phyloP scores from a whole-genome alignment of 345 rosid species.

The Rhodomyrtus tomentosa region DNA sequence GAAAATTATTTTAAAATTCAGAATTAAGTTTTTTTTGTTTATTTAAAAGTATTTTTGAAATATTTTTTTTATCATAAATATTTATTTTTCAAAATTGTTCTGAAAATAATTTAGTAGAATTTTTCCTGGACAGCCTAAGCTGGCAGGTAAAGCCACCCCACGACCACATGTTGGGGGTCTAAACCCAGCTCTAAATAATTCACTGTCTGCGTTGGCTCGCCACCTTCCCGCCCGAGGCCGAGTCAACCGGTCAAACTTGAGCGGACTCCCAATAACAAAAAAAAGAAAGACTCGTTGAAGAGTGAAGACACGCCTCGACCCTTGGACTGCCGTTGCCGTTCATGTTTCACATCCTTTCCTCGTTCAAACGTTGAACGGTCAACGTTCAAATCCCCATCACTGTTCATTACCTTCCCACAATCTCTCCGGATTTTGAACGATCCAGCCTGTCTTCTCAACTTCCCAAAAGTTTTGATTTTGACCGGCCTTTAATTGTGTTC shows the following conservation, averaged over 20 bases:
- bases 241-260: background rate
- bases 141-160: background rate
- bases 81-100: no score
- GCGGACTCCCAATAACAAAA: background rate
- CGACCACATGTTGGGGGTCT: background rate
- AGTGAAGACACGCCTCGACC: no score
- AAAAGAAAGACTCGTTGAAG: background rate
- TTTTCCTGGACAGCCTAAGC: no score
- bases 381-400: no score
- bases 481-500: background rate
- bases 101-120: no score
- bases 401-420: background rate
- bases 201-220: background rate
- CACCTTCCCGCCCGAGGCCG: background rate
- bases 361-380: background rate
- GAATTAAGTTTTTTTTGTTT: no score
- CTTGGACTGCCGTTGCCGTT: background rate
- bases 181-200: background rate
- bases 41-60: no score
- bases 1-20: no score
- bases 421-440: background rate
- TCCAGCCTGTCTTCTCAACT: background rate
- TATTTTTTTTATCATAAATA: no score
- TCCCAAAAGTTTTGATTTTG: background rate
- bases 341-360: rapidly evolving